Evolutionary conservation across 805 yeast species (phyloP).

Genomic region (Brettanomyces naardenensis): DNA sequence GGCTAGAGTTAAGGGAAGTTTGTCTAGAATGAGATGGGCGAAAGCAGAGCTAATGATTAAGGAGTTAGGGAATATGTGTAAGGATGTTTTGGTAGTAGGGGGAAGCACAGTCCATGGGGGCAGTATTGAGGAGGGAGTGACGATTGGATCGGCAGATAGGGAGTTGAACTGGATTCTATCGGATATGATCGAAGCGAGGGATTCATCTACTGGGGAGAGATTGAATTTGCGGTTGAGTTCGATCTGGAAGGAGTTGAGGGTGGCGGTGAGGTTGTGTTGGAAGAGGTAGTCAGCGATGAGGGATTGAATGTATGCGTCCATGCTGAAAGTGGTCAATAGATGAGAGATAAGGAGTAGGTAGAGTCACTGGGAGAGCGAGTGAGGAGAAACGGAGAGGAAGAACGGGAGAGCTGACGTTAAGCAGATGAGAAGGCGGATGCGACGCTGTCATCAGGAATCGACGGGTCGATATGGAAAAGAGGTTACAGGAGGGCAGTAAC

Average conservation of each 20-base stretch:
- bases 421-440: no score
- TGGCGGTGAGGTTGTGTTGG: conserved; percentile 35
- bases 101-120: conserved; percentile 21
- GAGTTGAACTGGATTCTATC: no score
- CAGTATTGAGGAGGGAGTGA: no score
- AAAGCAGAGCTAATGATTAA: conserved; percentile 19
- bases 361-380: not conserved
- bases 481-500: no score
- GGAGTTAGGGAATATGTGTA: conserved; percentile 13
- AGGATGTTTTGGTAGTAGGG: conserved; percentile 9
- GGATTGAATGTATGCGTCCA: conserved; percentile 12
- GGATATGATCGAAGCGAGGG: conserved; percentile 27
- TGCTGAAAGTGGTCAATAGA: not conserved
- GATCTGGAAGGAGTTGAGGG: conserved; percentile 40
- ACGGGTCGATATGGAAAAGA: no score
- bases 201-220: conserved; percentile 23
- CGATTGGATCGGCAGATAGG: no score
- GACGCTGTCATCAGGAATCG: no score
- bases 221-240: conserved; percentile 32
- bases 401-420: not conserved
- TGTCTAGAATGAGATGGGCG: conserved; percentile 9
- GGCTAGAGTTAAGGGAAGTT: conserved; percentile 7
- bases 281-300: conserved; percentile 55
- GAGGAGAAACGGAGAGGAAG: not conserved
- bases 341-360: no score